phyloP scores from a whole-genome alignment of 768 basidiomycete species.

The Agrocybe praecox region DNA sequence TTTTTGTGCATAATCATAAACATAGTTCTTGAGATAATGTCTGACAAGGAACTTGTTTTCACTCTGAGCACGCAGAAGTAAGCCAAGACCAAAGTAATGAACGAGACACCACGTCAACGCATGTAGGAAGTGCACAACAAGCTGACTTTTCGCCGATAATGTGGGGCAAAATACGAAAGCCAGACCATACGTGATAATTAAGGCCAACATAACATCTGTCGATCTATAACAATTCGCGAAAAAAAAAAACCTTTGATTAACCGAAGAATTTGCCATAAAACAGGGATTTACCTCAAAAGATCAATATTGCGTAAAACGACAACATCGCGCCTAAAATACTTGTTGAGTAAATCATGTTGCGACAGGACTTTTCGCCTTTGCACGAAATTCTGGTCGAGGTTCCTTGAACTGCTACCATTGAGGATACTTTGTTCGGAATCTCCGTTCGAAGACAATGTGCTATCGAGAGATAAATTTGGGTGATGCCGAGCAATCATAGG shows the following conservation, averaged over 20 bases:
- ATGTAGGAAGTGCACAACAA: slow-evolving; percentile 80
- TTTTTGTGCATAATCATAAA: slow-evolving; percentile 63
- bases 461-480: slow-evolving; percentile 33
- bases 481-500: slow-evolving; percentile 29
- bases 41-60: slow-evolving; percentile 87
- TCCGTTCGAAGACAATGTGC: slow-evolving; percentile 30
- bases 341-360: slow-evolving; percentile 87
- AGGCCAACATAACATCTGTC: slow-evolving; percentile 78
- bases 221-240: slow-evolving; percentile 51
- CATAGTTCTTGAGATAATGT: slow-evolving; percentile 94
- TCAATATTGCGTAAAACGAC: slow-evolving; percentile 84
- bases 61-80: slow-evolving; percentile 83
- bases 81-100: slow-evolving; percentile 87
- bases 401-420: slow-evolving; percentile 9
- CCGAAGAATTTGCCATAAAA: neutral
- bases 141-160: slow-evolving; percentile 46
- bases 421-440: slow-evolving; percentile 9
- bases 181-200: slow-evolving; percentile 73
- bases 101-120: slow-evolving; percentile 85
- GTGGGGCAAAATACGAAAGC: slow-evolving; percentile 59
- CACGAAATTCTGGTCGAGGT: slow-evolving; percentile 3
- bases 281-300: slow-evolving; percentile 63
- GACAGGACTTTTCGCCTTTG: slow-evolving; percentile 46
- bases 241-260: slow-evolving; percentile 21
- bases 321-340: slow-evolving; percentile 89